Evolutionary conservation across 192 early-diverging fungal genomes (phyloP), one percentile per base, ranked within the genome.

Genomic region (Glomus cerebriforme): DNA sequence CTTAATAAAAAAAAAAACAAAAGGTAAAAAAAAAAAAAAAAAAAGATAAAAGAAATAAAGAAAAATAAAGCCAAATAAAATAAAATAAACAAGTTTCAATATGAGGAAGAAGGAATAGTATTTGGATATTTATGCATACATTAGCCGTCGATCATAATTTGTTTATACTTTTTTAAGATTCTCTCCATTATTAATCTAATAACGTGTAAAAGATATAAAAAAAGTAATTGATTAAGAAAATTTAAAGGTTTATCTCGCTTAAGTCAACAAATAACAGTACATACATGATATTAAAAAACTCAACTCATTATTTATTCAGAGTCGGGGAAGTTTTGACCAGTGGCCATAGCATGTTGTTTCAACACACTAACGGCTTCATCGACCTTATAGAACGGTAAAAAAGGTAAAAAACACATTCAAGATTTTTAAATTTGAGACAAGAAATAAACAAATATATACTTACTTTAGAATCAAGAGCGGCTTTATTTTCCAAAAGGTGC

Each of bases 341-440:
- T 77, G 31, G 35, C 29, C 75, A 77, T 66, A 45, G 81, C 32
- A 54, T 94, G 92, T 81, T 92, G 89, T 77, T 93, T 90, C 37
- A 98, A 87, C 10, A 96, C 95, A n/a, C 87, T 84, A 71, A 96
- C 82, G 59, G 96, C 96, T 88, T 98, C 96, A 24, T 84, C 79
- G 74, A 77, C 75, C 75, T 77, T 39, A 19, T 29, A 49, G 31
- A 22, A 35, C 7, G 17, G 22, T 24, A 2, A 39, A 3, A n/a
- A 68, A 68, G 2, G 27, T 34, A 35, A 60, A 43, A 59, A 75
- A 24, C 9, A 43, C 2, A 12, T 43, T n/a, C 32, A 35, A 59
- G 27, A 0, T 2, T 26, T 17, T 72, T 17, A 1, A 64, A 64
- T 64, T 26, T 3, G 63, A 29, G 5, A 13, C 15, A 26, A 47